phyloP scores from a whole-genome alignment of 2,329 filamentous ascomycete genomes.

The Fusarium devonianum region DNA sequence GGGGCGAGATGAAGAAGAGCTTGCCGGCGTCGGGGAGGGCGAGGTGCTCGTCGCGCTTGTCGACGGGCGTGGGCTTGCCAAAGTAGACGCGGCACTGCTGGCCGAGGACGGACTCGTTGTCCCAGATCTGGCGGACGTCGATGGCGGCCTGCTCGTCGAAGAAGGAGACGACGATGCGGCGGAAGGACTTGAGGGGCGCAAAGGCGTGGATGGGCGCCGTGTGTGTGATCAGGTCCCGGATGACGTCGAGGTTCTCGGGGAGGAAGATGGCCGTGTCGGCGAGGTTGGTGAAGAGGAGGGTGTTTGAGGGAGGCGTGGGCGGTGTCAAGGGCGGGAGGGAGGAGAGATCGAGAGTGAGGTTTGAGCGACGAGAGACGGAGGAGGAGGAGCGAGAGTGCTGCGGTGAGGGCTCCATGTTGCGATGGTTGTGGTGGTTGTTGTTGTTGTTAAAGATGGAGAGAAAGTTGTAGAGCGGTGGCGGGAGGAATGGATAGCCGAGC shows the following conservation, averaged over 20 bases:
- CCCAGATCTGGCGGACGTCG: conserved; percentile 73
- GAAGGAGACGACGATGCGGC: conserved; percentile 82
- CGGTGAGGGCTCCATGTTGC: conserved; percentile 48
- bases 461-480: conserved; percentile 9
- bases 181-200: conserved; percentile 82
- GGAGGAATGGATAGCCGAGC: not conserved
- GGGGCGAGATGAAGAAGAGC: conserved; percentile 76
- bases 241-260: conserved; percentile 74
- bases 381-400: conserved; percentile 55
- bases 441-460: conserved; percentile 4
- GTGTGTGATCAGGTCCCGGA: conserved; percentile 73
- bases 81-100: conserved; percentile 74
- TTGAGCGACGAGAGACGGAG: conserved; percentile 53
- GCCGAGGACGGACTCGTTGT: conserved; percentile 77
- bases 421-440: conserved; percentile 18
- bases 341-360: conserved; percentile 77
- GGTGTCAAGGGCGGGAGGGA: conserved; percentile 72
- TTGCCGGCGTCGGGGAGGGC: conserved; percentile 74
- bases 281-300: conserved; percentile 84
- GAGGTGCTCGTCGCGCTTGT: conserved; percentile 63
- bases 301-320: conserved; percentile 82
- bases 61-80: conserved; percentile 66
- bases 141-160: conserved; percentile 73
- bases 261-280: conserved; percentile 76
- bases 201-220: conserved; percentile 79